Evolutionary conservation across 768 basidiomycete genomes (phyloP).

Genomic region (Mycena rebaudengoi): DNA sequence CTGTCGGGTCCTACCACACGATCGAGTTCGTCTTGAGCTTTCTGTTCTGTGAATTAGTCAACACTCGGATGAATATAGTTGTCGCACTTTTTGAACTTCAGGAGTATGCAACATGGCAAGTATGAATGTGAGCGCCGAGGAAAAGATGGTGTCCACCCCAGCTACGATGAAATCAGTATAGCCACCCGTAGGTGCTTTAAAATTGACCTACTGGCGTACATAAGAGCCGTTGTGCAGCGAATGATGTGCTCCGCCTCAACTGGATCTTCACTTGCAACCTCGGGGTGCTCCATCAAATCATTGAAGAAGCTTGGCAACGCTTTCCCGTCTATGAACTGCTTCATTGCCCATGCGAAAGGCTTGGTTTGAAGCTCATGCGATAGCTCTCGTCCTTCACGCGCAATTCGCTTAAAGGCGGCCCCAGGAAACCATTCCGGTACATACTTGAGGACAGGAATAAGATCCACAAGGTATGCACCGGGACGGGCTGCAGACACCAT

Average conservation of each 20-base stretch:
- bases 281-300: constrained; percentile 22
- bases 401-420: constrained; percentile 45
- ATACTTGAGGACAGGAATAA: constrained; percentile 39
- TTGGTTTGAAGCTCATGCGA: constrained; percentile 15
- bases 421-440: constrained; percentile 53
- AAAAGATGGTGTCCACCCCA: constrained; percentile 22
- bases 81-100: constrained; percentile 12
- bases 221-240: constrained; percentile 16
- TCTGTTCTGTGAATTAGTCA: neutral
- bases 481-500: constrained; percentile 43
- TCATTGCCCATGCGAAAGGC: constrained; percentile 23
- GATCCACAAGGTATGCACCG: constrained; percentile 49
- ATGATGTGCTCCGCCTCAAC: constrained; percentile 17
- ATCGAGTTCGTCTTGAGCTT: constrained; percentile 16
- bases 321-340: constrained; percentile 21
- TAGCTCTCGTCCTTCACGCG: constrained; percentile 24
- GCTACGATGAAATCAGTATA: neutral
- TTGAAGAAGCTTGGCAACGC: constrained; percentile 27
- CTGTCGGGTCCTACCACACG: constrained; percentile 17
- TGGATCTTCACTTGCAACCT: constrained; percentile 18
- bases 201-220: constrained; percentile 19
- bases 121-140: constrained; percentile 21
- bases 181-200: neutral
- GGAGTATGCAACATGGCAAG: constrained; percentile 31
- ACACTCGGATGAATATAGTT: neutral